Evolutionary conservation across 2,329 filamentous ascomycete species (phyloP), one percentile per base, ranked within the genome.

Genomic region (Mollisia scopiformis): DNA sequence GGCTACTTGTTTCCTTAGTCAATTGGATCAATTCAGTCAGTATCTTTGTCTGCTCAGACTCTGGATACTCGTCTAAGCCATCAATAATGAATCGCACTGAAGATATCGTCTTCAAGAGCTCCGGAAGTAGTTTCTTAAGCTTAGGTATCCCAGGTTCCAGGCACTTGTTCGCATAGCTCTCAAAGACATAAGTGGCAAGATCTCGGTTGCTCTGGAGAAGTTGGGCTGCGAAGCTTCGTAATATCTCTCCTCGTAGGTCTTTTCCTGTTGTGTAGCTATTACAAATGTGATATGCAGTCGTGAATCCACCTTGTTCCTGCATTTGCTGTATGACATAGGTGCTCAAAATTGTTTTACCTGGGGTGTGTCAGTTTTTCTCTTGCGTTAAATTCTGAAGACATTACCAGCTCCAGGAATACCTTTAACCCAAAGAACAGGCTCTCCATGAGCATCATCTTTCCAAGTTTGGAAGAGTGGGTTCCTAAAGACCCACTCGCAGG

Each of bases 361-460:
- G 7, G 5, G 2, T n/a, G 21, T 11, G 16, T 55, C 16, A 55
- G 27, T 2, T 11, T 33, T 2, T 13, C n/a, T 47, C 6, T 11
- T 19, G 19, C 33, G 14, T 16, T 43, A 6, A 56, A 25, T 10
- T 8, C 31, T 31, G 19, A 10, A 5, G 23, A 23, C 3, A 39
- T 35, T 21, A 64, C 62, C 62, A 31, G 62, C 59, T 56, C 62
- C 62, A 14, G 59, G 62, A 28, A 60, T 62, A 3, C 62, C 62
- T n/a, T 64, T 64, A 8, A 64, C 23, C 62, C 62, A 64, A 4
- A 64, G 41, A 23, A 64, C 19, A 16, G 57, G 47, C 5, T 60
- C 54, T 21, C n/a, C 37, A 50, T 60, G 49, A 1, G 25, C 50
- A 30, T 58, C 57, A 35, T 54, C 53, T 43, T 52, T 55, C 62